These are phyloP conservation scores for Saccharomyces hybrid DNA, from an alignment of 1,139 yeast genomes.

Conservation along the genomic window DNA sequence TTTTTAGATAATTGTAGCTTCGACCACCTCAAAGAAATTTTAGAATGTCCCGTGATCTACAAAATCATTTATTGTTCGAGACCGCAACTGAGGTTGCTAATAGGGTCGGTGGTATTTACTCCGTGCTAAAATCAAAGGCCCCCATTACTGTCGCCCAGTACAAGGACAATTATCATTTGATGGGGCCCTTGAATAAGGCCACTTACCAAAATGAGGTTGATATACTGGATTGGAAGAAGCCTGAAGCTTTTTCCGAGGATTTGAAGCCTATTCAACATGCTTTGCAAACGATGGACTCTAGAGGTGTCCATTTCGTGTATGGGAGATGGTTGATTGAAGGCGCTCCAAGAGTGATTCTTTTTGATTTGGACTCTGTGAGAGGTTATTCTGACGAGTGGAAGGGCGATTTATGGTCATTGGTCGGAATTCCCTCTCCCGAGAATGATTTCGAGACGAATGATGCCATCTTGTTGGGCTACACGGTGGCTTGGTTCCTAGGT, in stretches of 20 bases:
- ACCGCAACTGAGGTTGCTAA: slow-evolving; percentile 96
- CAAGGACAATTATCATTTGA: slow-evolving; percentile 71
- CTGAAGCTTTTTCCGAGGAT: slow-evolving; percentile 41
- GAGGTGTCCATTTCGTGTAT: slow-evolving; percentile 77
- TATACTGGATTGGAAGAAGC: slow-evolving; percentile 57
- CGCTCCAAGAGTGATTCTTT: slow-evolving; percentile 86
- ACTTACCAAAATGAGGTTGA: slow-evolving; percentile 90
- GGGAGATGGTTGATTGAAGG: slow-evolving; percentile 97
- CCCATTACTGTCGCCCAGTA: slow-evolving; percentile 93
- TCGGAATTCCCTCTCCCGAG: slow-evolving; percentile 91
- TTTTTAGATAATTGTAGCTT: not conserved
- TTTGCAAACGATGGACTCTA: slow-evolving; percentile 53
- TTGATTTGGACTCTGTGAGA: slow-evolving; percentile 69
- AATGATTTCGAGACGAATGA: slow-evolving; percentile 82
- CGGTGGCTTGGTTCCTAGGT: slow-evolving; percentile 96
- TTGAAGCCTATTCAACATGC: slow-evolving; percentile 26
- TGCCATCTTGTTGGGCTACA: slow-evolving; percentile 82
- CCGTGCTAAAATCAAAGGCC: slow-evolving; percentile 90
- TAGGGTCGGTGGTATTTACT: slow-evolving; percentile 93
- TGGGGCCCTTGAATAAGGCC: slow-evolving; percentile 75
- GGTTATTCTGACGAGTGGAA: slow-evolving; percentile 81
- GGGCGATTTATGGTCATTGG: slow-evolving; percentile 78
- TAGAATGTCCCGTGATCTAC: slow-evolving; percentile 60
- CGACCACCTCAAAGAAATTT: not conserved
- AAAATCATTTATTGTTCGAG: slow-evolving; percentile 80